A percentile compares a stretch with the other conserved stretches of the same genome.
phyloP scores from a whole-genome alignment of 192 early-diverging fungal species.

The Linnemannia zychae region DNA sequence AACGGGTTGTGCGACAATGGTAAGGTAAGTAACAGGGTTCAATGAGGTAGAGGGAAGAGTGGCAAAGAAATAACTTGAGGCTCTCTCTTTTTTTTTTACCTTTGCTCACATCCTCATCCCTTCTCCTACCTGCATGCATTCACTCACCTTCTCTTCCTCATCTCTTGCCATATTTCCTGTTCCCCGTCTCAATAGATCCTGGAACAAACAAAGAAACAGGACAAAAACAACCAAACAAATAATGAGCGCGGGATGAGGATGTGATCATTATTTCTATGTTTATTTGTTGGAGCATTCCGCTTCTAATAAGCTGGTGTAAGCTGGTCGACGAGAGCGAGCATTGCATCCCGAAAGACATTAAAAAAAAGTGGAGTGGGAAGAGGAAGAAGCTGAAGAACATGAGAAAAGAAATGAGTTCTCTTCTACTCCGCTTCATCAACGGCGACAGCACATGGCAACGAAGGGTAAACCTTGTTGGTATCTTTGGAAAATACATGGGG shows the following conservation, averaged over 20 bases:
- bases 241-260: not conserved
- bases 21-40: not conserved
- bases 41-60: no score
- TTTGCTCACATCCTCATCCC: no score
- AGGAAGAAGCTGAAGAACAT: not conserved
- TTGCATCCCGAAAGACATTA: not conserved
- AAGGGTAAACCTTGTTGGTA: not conserved
- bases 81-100: not conserved
- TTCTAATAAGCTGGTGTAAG: not conserved
- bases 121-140: not conserved
- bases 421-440: no score
- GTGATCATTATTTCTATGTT: not conserved
- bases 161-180: not conserved
- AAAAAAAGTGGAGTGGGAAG: not conserved
- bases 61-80: no score
- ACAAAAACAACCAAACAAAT: not conserved
- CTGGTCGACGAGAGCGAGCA: not conserved
- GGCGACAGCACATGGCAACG: not conserved
- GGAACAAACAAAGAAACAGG: not conserved
- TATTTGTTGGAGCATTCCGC: not conserved
- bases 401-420: not conserved
- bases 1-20: not conserved
- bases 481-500: not conserved
- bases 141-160: not conserved
- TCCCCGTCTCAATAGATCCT: not conserved